phyloP scores from a whole-genome alignment of 768 basidiomycete species.

The Amanita muscaria region DNA sequence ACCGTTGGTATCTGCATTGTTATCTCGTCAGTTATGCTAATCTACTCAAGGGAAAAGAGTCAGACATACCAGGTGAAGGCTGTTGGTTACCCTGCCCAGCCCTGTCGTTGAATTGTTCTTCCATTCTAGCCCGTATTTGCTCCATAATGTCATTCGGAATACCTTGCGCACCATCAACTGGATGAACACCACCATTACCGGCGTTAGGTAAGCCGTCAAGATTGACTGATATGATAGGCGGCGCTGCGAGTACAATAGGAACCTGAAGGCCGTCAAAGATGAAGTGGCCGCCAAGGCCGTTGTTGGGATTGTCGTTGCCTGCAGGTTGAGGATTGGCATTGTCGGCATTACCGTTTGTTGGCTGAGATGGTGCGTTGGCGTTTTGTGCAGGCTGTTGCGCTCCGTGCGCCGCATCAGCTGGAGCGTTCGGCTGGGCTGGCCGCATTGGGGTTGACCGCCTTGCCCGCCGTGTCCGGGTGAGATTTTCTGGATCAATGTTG shows the following conservation, averaged over 20 bases:
- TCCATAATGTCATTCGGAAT: too few species aligned
- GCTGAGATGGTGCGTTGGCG: neutral
- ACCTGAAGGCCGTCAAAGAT: neutral
- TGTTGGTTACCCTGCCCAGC: too few species aligned
- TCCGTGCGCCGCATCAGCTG: neutral
- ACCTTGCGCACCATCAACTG: neutral
- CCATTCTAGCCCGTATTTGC: too few species aligned
- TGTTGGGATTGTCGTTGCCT: neutral
- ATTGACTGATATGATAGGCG: neutral
- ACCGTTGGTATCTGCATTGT: too few species aligned
- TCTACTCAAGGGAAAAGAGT: too few species aligned
- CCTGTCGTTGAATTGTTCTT: too few species aligned
- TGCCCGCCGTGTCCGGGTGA: conserved; percentile 41
- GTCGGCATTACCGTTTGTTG: neutral
- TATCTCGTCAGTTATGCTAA: too few species aligned
- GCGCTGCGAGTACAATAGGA: neutral
- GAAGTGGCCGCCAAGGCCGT: neutral
- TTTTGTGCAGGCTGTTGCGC: neutral
- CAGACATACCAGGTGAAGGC: too few species aligned
- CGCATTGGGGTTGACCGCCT: conserved; percentile 14
- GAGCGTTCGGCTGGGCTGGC: neutral
- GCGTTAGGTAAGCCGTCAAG: neutral
- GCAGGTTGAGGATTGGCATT: neutral
- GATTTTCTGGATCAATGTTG: conserved; percentile 71
- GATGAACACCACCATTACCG: neutral